A percentile compares a stretch with the other conserved stretches of the same genome.
Evolutionary conservation across 2,329 filamentous ascomycete genomes (phyloP).

Genomic region (Tolypocladium tropicale): DNA sequence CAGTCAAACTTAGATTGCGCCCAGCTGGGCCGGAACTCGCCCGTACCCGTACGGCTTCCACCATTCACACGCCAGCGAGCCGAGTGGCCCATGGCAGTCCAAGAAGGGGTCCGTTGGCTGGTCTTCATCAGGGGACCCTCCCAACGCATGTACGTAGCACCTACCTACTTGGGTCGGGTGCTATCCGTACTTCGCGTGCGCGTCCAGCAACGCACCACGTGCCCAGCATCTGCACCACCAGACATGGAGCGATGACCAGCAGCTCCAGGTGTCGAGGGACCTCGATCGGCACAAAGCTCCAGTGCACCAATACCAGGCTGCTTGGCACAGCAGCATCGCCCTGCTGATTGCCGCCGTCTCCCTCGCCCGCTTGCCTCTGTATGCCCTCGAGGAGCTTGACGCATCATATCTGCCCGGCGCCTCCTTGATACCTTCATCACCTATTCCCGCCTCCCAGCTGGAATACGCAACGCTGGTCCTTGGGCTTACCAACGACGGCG

Average conservation of each 20-base stretch:
- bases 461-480: too few relatives aligned
- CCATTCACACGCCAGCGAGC: background rate
- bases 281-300: background rate
- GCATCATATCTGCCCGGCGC: background rate
- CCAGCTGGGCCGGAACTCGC: background rate
- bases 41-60: background rate
- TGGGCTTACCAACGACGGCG: background rate
- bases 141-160: too few relatives aligned
- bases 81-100: background rate
- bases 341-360: background rate
- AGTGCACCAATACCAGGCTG: background rate
- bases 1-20: background rate
- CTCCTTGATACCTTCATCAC: background rate
- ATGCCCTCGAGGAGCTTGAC: background rate
- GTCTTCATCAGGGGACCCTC: too few relatives aligned
- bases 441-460: background rate
- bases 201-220: background rate
- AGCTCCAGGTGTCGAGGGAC: background rate
- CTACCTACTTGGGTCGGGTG: too few relatives aligned
- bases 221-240: too few relatives aligned
- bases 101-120: background rate
- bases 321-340: background rate
- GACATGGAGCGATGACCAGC: background rate
- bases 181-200: background rate
- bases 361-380: background rate